Evolutionary conservation across 2,329 filamentous ascomycete genomes (phyloP).

Genomic region (Pseudogymnoascus sp.): DNA sequence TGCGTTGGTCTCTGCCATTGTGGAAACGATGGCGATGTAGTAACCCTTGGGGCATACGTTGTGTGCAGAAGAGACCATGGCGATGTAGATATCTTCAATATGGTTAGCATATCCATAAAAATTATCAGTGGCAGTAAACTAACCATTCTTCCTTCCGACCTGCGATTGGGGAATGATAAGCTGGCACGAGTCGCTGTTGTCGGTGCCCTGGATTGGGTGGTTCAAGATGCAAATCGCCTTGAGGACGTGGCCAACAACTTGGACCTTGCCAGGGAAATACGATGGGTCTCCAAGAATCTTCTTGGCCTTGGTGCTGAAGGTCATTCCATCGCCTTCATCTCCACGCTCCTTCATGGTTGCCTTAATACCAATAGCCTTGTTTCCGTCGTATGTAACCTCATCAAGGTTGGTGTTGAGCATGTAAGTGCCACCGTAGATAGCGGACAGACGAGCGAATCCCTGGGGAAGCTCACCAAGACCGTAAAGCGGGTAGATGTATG

Average conservation of each 20-base stretch:
- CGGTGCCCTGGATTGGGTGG: slow-evolving; percentile 85
- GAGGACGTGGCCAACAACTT: slow-evolving; percentile 79
- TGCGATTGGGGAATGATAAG: slow-evolving; percentile 97
- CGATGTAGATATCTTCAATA: slow-evolving; percentile 80
- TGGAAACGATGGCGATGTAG: slow-evolving; percentile 97
- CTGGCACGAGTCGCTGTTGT: slow-evolving; percentile 81
- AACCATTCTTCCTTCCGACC: slow-evolving; percentile 92
- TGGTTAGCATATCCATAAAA: slow-evolving; percentile 12
- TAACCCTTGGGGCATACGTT: slow-evolving; percentile 98
- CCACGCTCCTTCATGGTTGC: slow-evolving; percentile 89
- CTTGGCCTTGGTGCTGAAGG: slow-evolving; percentile 92
- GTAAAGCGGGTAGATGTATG: slow-evolving; percentile 98
- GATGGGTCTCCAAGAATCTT: slow-evolving; percentile 94
- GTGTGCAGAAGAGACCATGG: slow-evolving; percentile 89
- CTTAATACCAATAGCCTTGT: slow-evolving; percentile 90
- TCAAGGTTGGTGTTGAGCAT: slow-evolving; percentile 97
- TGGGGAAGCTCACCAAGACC: slow-evolving; percentile 95
- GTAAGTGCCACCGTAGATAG: slow-evolving; percentile 98
- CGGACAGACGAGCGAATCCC: slow-evolving; percentile 91
- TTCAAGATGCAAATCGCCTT: slow-evolving; percentile 97
- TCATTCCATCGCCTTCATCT: slow-evolving; percentile 66
- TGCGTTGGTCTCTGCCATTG: slow-evolving; percentile 81
- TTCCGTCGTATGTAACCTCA: slow-evolving; percentile 75
- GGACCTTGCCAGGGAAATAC: slow-evolving; percentile 88
- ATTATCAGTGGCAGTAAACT: slow-evolving; percentile 24